Evolutionary conservation across 352 stramenopile species (phyloP), one percentile per base, ranked within the genome.

Genomic region (Chrysophaeum taylorii): DNA sequence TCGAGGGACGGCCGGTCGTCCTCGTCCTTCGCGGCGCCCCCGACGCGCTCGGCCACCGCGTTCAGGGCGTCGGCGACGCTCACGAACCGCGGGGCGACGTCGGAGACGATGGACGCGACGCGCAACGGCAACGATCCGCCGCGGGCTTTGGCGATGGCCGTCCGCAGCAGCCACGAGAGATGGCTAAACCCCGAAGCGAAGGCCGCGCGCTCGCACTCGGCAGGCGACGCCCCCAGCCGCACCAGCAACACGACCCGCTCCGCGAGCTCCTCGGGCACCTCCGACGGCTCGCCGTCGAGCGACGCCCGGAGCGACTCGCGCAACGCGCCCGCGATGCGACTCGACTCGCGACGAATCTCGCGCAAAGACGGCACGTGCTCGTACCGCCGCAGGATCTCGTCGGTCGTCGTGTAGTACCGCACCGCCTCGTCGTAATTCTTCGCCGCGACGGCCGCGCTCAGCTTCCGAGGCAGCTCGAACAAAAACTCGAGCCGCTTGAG

Each of bases 401-500:
- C 71, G 35, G 72, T 62, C 50, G 77, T 79, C 43, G 54, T 23
- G 68, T 80, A 79, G 35, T 71, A 64, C 42, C 63, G n/a, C n/a
- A 77, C 42, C 18, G 74, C 74, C 21, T 74, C 71, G n/a, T 53
- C 69, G 33, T 73, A 70, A 41, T 31, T 12, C 35, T 67, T 41
- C 9, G 31, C 33, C 41, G 77, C 66, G 15, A 82, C 71, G 29
- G 74, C 76, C 21, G 64, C 69, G 31, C 74, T 68, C 35, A 82
- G 66, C 57, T 72, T 80, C 29, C 74, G 67, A 29, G 92, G 92
- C 15, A 97, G 78, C 53, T 96, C 88, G 64, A 96, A 96, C 61
- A 97, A 89, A 72, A 96, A 96, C 75, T 96, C 89, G 23, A 97
- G 85, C 42, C 89, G 82, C 78, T 95, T 92, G 33, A 97, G 77